Evolutionary conservation across 176 grass and related monocot genomes (phyloP), one percentile per base, ranked within the genome.

Genomic region (Rhynchospora tenuis): DNA sequence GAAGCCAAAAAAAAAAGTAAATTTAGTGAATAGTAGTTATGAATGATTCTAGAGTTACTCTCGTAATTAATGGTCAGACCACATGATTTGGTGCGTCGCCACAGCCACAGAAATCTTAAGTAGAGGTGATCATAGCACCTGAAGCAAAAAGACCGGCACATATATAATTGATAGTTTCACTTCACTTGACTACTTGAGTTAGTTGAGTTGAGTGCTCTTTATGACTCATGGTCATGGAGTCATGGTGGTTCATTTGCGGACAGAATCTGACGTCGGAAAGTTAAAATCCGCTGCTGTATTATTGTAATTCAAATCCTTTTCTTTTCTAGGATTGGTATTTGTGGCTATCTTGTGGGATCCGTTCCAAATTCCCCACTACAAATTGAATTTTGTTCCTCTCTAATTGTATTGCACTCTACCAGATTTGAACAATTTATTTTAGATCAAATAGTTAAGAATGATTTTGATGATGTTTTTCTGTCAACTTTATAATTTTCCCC

Each of bases 351-450:
- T 9, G 5, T 71, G 67, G 68, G n/a, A 22, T 72, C 19, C 23
- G 29, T 27, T 79, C 2, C 14, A 79, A 79, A 79, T 38, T 38
- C 74, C 23, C 24, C 51, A 79, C 74, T 59, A 79, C 15, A 78
- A 28, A 58, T 58, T 22, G 16, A 31, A 31, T 17, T 58, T 16
- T 2, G 7, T 17, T 9, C 50, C 74, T 56, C 47, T 16, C 0
- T 11, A 78, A 17, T 78, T 50, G 4, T 47, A 51, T n/a, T 76
- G n/a, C 22, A 47, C 15, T 48, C 27, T 67, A n/a, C n/a, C n/a
- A 38, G 33, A 38, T 38, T 38, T 38, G 33, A 38, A 38, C 33
- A 38, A 55, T 55, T 78, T 55, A 29, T 78, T 33, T 78, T 44
- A 20, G 33, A 38, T 58, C 0, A 19, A 17, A n/a, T 45, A 71